A percentile compares a stretch with the other conserved stretches of the same genome.
These are phyloP conservation scores for Stenocarpella maydis DNA, from an alignment of 2,329 filamentous ascomycete genomes.

Conservation along the genomic window DNA sequence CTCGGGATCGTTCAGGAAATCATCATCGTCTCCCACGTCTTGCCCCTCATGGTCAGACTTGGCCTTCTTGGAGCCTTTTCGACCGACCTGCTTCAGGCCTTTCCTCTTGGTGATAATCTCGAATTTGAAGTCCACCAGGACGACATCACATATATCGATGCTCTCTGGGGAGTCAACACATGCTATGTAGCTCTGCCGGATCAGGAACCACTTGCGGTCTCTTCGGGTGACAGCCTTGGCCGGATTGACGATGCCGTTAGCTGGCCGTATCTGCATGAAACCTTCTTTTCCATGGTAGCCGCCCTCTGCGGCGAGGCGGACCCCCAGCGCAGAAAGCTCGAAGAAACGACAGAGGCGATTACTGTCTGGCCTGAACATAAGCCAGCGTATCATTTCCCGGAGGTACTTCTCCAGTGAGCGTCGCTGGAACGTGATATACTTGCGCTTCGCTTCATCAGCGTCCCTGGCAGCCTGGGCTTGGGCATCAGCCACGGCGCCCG, in stretches of 20 bases:
- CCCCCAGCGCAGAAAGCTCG: slow-evolving; percentile 91
- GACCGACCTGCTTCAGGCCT: slow-evolving; percentile 51
- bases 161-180: slow-evolving; percentile 99
- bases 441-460: slow-evolving; percentile 60
- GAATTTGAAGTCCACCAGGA: slow-evolving; percentile 93
- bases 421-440: slow-evolving; percentile 84
- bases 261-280: slow-evolving; percentile 88
- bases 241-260: slow-evolving; percentile 84
- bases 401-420: slow-evolving; percentile 89
- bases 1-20: slow-evolving; percentile 45
- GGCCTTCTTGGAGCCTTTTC: slow-evolving; percentile 61
- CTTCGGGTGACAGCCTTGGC: slow-evolving; percentile 82
- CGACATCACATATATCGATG: slow-evolving; percentile 98
- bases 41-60: slow-evolving; percentile 36
- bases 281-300: slow-evolving; percentile 99
- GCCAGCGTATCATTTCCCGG: slow-evolving; percentile 91
- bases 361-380: slow-evolving; percentile 96
- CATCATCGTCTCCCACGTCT: slow-evolving; percentile 40
- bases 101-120: slow-evolving; percentile 77
- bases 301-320: slow-evolving; percentile 91
- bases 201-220: slow-evolving; percentile 95
- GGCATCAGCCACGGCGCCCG: slow-evolving; percentile 50
- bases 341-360: slow-evolving; percentile 96
- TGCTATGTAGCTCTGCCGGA: slow-evolving; percentile 97
- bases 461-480: slow-evolving; percentile 59